Percentiles rank a stretch among this genome's conserved stretches.
Evolutionary conservation across 2,329 filamentous ascomycete species (phyloP).

Genomic region (Huntiella bhutanensis): DNA sequence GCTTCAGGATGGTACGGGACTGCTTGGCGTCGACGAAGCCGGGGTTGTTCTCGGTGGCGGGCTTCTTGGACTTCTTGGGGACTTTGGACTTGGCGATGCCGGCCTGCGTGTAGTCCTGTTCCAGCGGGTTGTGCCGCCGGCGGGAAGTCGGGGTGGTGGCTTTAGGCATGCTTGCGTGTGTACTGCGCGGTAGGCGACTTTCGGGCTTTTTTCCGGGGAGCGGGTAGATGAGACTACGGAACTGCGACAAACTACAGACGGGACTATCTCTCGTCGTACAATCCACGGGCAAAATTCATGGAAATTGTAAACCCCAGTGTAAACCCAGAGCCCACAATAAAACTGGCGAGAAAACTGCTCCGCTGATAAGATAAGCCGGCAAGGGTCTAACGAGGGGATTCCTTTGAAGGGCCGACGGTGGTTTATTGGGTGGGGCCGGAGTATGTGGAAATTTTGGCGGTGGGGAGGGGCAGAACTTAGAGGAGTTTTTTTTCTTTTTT

Average conservation of each 20-base stretch:
- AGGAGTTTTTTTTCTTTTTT: no score
- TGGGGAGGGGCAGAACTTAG: constrained; percentile 6
- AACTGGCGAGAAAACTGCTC: constrained; percentile 11
- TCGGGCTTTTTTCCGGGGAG: neutral
- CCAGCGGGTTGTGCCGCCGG: constrained; percentile 74
- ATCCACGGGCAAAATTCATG: no score
- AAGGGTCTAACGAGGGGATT: neutral
- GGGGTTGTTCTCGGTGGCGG: constrained; percentile 33
- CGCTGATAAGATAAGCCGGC: constrained; percentile 12
- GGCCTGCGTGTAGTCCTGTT: constrained; percentile 63
- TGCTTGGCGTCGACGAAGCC: constrained; percentile 73
- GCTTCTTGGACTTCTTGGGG: constrained; percentile 40
- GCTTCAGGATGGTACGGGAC: constrained; percentile 71
- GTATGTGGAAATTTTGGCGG: constrained; percentile 10
- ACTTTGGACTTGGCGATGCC: constrained; percentile 50
- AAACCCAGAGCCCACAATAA: neutral
- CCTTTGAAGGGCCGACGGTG: no score
- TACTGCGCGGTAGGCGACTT: neutral
- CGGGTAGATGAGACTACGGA: neutral
- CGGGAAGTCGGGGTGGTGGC: constrained; percentile 40
- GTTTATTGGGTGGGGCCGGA: no score
- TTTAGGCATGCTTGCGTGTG: constrained; percentile 51
- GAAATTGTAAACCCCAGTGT: neutral
- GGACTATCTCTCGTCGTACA: neutral
- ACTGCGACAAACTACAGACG: no score